phyloP scores from a whole-genome alignment of 805 yeast species.

The Cyberlindnera suaveolens region DNA sequence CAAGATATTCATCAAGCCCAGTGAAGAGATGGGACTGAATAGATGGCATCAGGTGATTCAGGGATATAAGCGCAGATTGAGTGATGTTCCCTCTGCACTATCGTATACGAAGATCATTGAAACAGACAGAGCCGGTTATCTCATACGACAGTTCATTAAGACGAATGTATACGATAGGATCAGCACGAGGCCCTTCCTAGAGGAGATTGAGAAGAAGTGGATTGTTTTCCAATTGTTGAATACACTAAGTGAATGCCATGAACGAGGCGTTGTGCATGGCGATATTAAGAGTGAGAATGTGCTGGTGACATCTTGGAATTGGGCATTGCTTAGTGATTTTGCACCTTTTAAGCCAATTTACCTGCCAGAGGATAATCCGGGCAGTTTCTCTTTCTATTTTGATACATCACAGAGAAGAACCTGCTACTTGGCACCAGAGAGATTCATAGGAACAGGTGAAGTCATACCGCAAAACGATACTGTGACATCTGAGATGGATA shows the following conservation, averaged over 20 bases:
- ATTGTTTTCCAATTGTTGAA: constrained; percentile 71
- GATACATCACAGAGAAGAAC: constrained; percentile 83
- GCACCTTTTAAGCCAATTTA: constrained; percentile 78
- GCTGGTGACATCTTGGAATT: constrained; percentile 81
- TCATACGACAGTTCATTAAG: constrained; percentile 74
- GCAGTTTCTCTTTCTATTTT: constrained; percentile 84
- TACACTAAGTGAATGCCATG: constrained; percentile 61
- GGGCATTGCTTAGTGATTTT: constrained; percentile 80
- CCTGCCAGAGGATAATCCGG: constrained; percentile 90
- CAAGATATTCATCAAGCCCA: constrained; percentile 78
- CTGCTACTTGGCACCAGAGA: constrained; percentile 92
- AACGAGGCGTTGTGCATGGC: constrained; percentile 64
- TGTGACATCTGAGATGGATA: constrained; percentile 66
- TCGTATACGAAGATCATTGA: constrained; percentile 74
- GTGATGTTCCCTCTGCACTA: constrained; percentile 53
- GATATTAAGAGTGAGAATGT: constrained; percentile 90
- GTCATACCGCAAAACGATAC: constrained; percentile 16
- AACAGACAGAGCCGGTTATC: constrained; percentile 87
- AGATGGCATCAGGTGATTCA: constrained; percentile 21
- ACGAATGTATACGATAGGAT: constrained; percentile 84
- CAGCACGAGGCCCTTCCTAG: constrained; percentile 82
- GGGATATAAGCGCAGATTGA: constrained; percentile 33
- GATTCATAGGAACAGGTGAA: constrained; percentile 41
- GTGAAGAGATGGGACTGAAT: constrained; percentile 23
- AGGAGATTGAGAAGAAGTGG: constrained; percentile 76